A percentile compares a stretch with the other conserved stretches of the same genome.
Conservation (phyloP, 805 yeast genomes). For the Starmerella khaoyaiensis region DNA sequence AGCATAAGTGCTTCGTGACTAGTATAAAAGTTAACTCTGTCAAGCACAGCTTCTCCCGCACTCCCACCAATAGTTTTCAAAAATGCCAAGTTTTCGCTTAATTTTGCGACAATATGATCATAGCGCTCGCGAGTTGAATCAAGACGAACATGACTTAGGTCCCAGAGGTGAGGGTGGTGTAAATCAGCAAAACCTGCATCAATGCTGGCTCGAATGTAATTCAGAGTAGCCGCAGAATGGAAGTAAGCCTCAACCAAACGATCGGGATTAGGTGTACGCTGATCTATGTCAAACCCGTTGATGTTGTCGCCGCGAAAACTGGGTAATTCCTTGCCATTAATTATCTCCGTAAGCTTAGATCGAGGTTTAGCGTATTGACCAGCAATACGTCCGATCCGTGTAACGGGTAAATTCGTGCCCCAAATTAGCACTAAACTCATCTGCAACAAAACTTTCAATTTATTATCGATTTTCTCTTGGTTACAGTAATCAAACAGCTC, state of each 20-base stretch:
- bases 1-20: slow-evolving; percentile 33
- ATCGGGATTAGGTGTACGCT: slow-evolving; percentile 32
- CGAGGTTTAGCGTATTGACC: slow-evolving; percentile 37
- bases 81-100: slow-evolving; percentile 30
- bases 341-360: slow-evolving; percentile 33
- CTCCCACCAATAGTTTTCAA: slow-evolving; percentile 32
- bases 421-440: slow-evolving; percentile 35
- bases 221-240: slow-evolving; percentile 35
- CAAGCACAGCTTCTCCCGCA: slow-evolving; percentile 12
- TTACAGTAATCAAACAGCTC: slow-evolving; percentile 35
- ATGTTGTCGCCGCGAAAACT: slow-evolving; percentile 35
- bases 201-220: slow-evolving; percentile 29
- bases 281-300: slow-evolving; percentile 31
- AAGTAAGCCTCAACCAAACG: slow-evolving; percentile 33
- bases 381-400: slow-evolving; percentile 34
- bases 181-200: slow-evolving; percentile 33
- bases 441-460: slow-evolving; percentile 32
- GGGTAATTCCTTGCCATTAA: slow-evolving; percentile 31
- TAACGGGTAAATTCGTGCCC: slow-evolving; percentile 33
- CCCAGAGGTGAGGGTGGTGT: slow-evolving; percentile 32
- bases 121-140: slow-evolving; percentile 31
- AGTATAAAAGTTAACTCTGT: slow-evolving; percentile 31
- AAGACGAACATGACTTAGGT: slow-evolving; percentile 31
- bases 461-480: slow-evolving; percentile 31
- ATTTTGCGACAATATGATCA: slow-evolving; percentile 28